Percentiles rank a stretch among this genome's conserved stretches.
These are phyloP conservation scores for Trichomonascus vanleenenianus DNA, from an alignment of 805 yeast genomes.

Conservation along the genomic window DNA sequence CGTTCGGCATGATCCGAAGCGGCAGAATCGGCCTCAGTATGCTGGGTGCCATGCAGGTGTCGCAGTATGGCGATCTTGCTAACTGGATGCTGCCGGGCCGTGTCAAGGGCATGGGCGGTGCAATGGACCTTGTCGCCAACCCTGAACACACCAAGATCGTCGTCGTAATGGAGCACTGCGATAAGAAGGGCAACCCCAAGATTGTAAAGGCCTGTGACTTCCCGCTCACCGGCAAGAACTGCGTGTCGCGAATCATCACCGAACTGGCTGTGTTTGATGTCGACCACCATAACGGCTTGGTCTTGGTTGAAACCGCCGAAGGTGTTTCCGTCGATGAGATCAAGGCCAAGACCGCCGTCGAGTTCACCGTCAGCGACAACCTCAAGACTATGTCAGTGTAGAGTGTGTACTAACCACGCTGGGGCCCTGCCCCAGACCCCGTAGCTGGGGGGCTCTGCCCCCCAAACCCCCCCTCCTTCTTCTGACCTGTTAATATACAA, in stretches of 20 bases:
- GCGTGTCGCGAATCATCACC: conserved; percentile 41
- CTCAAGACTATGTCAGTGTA: conserved; percentile 7
- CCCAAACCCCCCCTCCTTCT: too few species aligned
- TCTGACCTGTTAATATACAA: too few species aligned
- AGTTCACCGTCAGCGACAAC: conserved; percentile 27
- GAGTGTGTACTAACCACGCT: not conserved
- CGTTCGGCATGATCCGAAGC: conserved; percentile 43
- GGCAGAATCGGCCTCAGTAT: conserved; percentile 39
- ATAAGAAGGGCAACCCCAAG: conserved; percentile 40
- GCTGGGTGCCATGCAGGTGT: conserved; percentile 44
- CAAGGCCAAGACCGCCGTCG: conserved; percentile 34
- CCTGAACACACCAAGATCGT: conserved; percentile 39
- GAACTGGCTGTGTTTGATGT: conserved; percentile 42
- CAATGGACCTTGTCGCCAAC: conserved; percentile 45
- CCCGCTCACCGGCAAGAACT: conserved; percentile 41
- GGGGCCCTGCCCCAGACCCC: too few species aligned
- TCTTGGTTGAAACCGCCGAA: conserved; percentile 36
- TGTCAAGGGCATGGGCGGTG: conserved; percentile 48
- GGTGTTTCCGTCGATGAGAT: conserved; percentile 36
- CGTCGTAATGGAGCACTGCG: conserved; percentile 42
- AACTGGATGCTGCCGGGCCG: conserved; percentile 47
- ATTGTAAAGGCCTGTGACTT: conserved; percentile 37
- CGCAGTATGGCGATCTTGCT: conserved; percentile 41
- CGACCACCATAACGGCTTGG: conserved; percentile 31
- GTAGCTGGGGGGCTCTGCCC: too few species aligned